Percentiles rank a stretch among this genome's conserved stretches.
These are phyloP conservation scores for Colletotrichum abscissum DNA, from an alignment of 2,329 filamentous ascomycete species.

Conservation along the genomic window DNA sequence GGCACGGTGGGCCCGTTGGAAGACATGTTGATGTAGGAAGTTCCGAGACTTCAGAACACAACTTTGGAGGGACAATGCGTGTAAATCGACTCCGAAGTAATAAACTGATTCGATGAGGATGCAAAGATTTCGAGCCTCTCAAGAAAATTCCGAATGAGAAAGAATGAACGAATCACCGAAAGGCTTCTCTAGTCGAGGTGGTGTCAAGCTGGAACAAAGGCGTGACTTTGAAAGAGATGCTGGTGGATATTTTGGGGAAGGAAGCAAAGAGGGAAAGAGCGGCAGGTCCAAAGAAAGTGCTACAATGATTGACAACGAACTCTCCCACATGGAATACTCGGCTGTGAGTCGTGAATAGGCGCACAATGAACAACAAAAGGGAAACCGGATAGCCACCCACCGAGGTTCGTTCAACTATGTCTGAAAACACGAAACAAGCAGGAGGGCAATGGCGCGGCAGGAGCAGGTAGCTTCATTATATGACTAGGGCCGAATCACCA, in stretches of 20 bases:
- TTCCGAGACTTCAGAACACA: background rate
- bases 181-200: conserved; percentile 10
- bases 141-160: background rate
- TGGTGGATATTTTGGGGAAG: background rate
- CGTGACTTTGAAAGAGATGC: background rate
- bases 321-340: conserved; percentile 14
- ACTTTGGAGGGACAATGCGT: background rate
- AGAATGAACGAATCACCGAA: background rate
- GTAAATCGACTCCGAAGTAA: background rate
- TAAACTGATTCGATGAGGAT: background rate
- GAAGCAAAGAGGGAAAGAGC: conserved; percentile 8
- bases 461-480: conserved; percentile 35
- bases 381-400: conserved; percentile 30
- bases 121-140: background rate
- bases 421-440: conserved; percentile 30
- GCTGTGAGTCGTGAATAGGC: conserved; percentile 25
- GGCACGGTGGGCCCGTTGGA: background rate
- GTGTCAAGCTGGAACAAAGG: conserved; percentile 13
- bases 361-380: conserved; percentile 21
- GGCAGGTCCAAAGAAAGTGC: background rate
- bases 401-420: conserved; percentile 12
- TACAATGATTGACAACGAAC: conserved; percentile 13
- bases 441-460: conserved; percentile 21
- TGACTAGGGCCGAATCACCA: conserved; percentile 24
- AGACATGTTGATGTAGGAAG: conserved; percentile 17